Base-by-base conservation (phyloP, 2,329 filamentous ascomycete genomes). In the Colletotrichum gloeosporioides region DNA sequence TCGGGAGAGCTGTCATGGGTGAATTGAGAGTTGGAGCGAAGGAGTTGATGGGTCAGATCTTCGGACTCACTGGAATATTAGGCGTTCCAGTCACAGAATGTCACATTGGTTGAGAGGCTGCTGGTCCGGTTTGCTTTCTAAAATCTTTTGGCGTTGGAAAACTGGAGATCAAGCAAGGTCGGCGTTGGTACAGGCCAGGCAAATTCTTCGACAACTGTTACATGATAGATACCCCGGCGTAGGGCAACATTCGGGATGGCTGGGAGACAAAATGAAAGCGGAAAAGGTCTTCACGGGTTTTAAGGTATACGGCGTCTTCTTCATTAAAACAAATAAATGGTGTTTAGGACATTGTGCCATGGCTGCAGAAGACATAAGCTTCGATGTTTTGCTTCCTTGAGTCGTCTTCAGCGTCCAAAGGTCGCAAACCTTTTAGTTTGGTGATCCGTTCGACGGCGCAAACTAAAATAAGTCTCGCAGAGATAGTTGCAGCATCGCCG, bases 21-120 rank as follows among this genome's bases (percentile, higher is more conserved):
- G 74, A 77, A 27, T 69, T 83, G 25, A 77, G 72, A 34, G 78
- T 81, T 31, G 78, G 78, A 2, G 79, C 80, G 6, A 77, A 77
- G 6, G 82, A 83, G 75, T 57, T 29, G 4, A 27, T 74, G 71
- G 82, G 81, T 2, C 78, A 77, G 29, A 59, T 78, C 4, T 80
- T 80, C 73, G 82, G 81, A 3, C 59, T 82, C 64, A 75, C 78
- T 12, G 59, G 62, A 22, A 49, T 82, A 4, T 39, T 81, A 16
- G 81, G 80, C 6, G 70, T 82, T 44, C 81, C 81, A 4, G 32
- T 73, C 3, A 32, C 27, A 16, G 9, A 10, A 8, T 76, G 74
- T 4, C 57, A 27, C 13, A 27, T 12, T 16, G 6, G 49, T 18
- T 39, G 10, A 18, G 18, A 44, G 25, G 27, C 8, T 16, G 8